Evolutionary conservation across 495 filamentous ascomycete species (phyloP).

Genomic region (Penicillium dipodomyicola): DNA sequence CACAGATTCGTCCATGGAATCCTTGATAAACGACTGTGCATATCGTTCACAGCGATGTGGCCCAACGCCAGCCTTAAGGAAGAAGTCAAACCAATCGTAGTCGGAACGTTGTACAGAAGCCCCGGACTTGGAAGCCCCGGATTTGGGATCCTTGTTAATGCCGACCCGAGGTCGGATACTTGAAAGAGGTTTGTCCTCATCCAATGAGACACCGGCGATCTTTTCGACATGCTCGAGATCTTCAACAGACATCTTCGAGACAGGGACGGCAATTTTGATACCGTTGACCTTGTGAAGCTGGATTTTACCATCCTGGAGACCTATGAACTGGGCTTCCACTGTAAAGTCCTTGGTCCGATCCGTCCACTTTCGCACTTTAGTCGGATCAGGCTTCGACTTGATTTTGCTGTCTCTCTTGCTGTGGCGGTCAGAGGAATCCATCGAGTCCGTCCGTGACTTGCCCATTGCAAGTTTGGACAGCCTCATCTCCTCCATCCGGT

Average conservation of each 20-base stretch:
- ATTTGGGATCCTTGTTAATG: slow-evolving; percentile 23
- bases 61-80: slow-evolving; percentile 85
- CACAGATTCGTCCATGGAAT: slow-evolving; percentile 93
- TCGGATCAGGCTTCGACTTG: slow-evolving; percentile 73
- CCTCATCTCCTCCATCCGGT: slow-evolving; percentile 77
- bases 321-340: slow-evolving; percentile 96
- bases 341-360: slow-evolving; percentile 94
- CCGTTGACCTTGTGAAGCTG: slow-evolving; percentile 97
- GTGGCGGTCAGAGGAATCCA: slow-evolving; percentile 65
- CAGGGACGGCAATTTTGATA: slow-evolving; percentile 95
- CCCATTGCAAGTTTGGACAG: slow-evolving; percentile 72
- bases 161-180: slow-evolving; percentile 55
- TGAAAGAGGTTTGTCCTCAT: slow-evolving; percentile 93
- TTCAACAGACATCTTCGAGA: slow-evolving; percentile 89
- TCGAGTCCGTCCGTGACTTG: slow-evolving; percentile 55
- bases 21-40: slow-evolving; percentile 77
- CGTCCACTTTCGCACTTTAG: slow-evolving; percentile 87
- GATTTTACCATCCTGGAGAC: slow-evolving; percentile 86
- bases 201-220: slow-evolving; percentile 79
- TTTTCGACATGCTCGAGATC: slow-evolving; percentile 94
- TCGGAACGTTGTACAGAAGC: slow-evolving; percentile 59
- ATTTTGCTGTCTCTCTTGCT: slow-evolving; percentile 58
- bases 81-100: slow-evolving; percentile 99
- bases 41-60: slow-evolving; percentile 93
- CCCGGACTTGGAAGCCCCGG: slow-evolving; percentile 48